Conservation (phyloP, 805 yeast species). For the Wickerhamomyces ciferrii region DNA sequence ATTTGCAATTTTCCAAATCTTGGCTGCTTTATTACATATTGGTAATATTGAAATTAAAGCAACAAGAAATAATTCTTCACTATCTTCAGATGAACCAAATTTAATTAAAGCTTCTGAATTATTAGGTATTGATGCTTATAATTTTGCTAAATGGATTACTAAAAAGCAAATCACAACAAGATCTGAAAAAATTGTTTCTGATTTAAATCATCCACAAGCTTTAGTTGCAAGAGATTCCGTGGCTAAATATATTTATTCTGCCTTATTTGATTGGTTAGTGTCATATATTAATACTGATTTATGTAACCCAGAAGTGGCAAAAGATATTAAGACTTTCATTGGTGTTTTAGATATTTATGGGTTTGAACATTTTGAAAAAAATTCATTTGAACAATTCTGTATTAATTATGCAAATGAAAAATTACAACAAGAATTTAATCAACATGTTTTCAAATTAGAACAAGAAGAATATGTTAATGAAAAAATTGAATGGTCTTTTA, state of each 20-base stretch:
- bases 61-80: conserved; percentile 75
- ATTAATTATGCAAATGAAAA: conserved; percentile 96
- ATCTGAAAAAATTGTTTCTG: conserved; percentile 84
- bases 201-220: conserved; percentile 78
- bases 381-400: conserved; percentile 96
- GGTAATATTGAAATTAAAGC: conserved; percentile 89
- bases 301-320: conserved; percentile 65
- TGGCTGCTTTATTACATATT: conserved; percentile 86
- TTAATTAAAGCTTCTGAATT: conserved; percentile 78
- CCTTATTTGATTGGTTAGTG: conserved; percentile 94
- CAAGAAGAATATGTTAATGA: conserved; percentile 93
- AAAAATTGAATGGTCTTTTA: conserved; percentile 94
- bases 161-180: conserved; percentile 92
- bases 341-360: conserved; percentile 98
- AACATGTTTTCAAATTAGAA: conserved; percentile 93
- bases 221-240: conserved; percentile 94
- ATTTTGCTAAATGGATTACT: conserved; percentile 84
- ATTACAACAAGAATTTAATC: conserved; percentile 94
- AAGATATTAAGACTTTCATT: conserved; percentile 64
- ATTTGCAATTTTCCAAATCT: conserved; percentile 62
- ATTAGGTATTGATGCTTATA: conserved; percentile 68
- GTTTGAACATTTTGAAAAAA: conserved; percentile 90
- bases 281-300: conserved; percentile 75
- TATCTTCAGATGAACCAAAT: conserved; percentile 83
- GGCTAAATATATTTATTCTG: conserved; percentile 88